Base-by-base conservation (phyloP, 2,329 filamentous ascomycete species). In the Eutypa lata region DNA sequence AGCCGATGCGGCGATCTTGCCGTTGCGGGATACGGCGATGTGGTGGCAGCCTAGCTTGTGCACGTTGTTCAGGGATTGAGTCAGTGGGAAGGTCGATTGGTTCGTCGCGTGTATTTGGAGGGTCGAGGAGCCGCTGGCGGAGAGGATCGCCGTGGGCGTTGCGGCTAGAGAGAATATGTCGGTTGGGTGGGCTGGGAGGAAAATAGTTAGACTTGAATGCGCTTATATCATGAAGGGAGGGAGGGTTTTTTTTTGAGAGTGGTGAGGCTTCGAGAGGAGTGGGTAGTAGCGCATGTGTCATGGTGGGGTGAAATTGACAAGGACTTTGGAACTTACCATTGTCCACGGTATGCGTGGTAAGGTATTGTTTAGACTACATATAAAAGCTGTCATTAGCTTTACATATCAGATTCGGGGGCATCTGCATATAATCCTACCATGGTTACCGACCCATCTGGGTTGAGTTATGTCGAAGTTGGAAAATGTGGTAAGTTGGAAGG, bases 291-390 rank as follows among this genome's bases (percentile, higher is more conserved):
- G 26, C 26, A 31, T 5, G 26, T 31, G 26, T 31, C 26, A 31
- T 58, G 49, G 57, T 52, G 38, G 53, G 49, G 22, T 11, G 16
- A 26, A 37, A 54, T 52, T 47, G 50, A 49, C 42, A 51, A 47
- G 44, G 48, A n/a, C 43, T n/a, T n/a, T 47, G 35, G 47, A 38
- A 67, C 77, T 70, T 70, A 90, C 90, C 91, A 77, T 91, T 83
- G 69, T 96, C 89, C 70, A 96, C 84, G 43, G 91, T 93, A 72
- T 96, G 90, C 61, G 89, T 88, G 65, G 93, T 95, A 57, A 99
- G 83, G 71, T 97, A 99, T 87, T 97, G 94, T 77, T 97, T 97
- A 52, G 94, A 99, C 94, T 97, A n/a, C n/a, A n/a, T n/a, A n/a
- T n/a, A 54, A n/a, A 33, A n/a, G n/a, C 21, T 26, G n/a, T 49